These are phyloP conservation scores for Spencermartinsiella ligniputridi DNA, from an alignment of 1,139 yeast genomes.

Conservation along the genomic window DNA sequence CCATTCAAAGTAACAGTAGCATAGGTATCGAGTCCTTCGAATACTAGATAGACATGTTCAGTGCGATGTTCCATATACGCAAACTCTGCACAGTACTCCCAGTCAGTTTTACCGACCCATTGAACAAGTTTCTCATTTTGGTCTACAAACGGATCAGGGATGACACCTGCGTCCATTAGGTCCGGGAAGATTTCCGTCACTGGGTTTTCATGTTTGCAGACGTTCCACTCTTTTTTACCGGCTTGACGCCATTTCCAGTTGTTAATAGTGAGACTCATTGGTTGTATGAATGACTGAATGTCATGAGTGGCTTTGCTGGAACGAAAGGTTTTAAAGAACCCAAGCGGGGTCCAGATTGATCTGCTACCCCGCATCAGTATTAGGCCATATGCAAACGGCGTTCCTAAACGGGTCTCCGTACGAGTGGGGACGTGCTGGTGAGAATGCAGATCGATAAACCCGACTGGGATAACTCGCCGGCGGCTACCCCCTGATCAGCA, in stretches of 20 bases:
- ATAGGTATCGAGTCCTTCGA: slow-evolving; percentile 46
- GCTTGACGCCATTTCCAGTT: slow-evolving; percentile 24
- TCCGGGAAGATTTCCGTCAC: slow-evolving; percentile 41
- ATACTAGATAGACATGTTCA: slow-evolving; percentile 30
- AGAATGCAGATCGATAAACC: too few relatives aligned
- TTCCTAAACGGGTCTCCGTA: too few relatives aligned
- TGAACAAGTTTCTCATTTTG: slow-evolving; percentile 41
- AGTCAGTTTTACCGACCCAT: slow-evolving; percentile 43
- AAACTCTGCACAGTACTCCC: slow-evolving; percentile 28
- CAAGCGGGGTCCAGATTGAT: too few relatives aligned
- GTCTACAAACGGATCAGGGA: slow-evolving; percentile 44
- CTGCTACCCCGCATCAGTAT: too few relatives aligned
- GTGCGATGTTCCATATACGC: slow-evolving; percentile 6
- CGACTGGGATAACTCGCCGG: too few relatives aligned
- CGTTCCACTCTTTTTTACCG: slow-evolving; percentile 21
- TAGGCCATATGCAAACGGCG: too few relatives aligned
- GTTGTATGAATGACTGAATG: too few relatives aligned
- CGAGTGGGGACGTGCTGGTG: too few relatives aligned
- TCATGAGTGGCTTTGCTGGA: too few relatives aligned
- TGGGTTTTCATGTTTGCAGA: slow-evolving; percentile 20
- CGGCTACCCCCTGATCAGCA: too few relatives aligned
- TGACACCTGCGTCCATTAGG: slow-evolving; percentile 35
- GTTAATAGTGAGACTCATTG: slow-evolving; percentile 6
- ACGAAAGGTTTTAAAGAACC: too few relatives aligned
- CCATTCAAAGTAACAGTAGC: slow-evolving; percentile 40